Base-by-base conservation (phyloP, 2,329 filamentous ascomycete genomes). In the Dothiorella sarmentorum region DNA sequence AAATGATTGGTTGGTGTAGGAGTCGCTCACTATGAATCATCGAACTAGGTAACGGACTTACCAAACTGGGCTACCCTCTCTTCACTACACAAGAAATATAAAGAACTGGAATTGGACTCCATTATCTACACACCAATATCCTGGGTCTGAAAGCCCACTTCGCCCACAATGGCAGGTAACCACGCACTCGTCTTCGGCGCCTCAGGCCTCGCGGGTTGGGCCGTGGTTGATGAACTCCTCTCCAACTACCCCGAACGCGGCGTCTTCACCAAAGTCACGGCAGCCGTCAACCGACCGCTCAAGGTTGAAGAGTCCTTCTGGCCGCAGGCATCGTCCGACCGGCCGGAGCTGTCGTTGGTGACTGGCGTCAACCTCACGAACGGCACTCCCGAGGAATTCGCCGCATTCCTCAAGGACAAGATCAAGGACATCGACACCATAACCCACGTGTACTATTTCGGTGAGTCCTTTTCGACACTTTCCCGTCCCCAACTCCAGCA, bases 141-240 rank as follows among this genome's bases (percentile, higher is more conserved):
- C n/a, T n/a, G n/a, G n/a, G n/a, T n/a, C n/a, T n/a, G n/a, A n/a
- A n/a, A n/a, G n/a, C n/a, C n/a, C n/a, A n/a, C n/a, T n/a, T n/a
- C n/a, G n/a, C n/a, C 11, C 7, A 22, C 2, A 0, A 49, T 35
- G 44, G 9, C 44, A 7, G 18, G 7, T 3, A 26, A 73, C 58
- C 69, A 75, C 40, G 75, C 75, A 2, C 68, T 77, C 7, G 70
- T 78, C 17, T 75, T 76, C 45, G 76, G 76, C 27, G 72, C 71
- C 44, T 74, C 72, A 7, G 75, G 76, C 7, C 74, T 78, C 35
- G 71, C 68, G 47, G 76, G 75, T 40, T 78, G 75, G 76, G 71
- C 74, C 9, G 68, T 76, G 31, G 68, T 75, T n/a, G 75, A 78
- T 56, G 69, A 75, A 49, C 63, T 76, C 3, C 63, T 72, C 5